Evolutionary conservation across 352 stramenopile species (phyloP).

Genomic region (Pythium oligandrum): DNA sequence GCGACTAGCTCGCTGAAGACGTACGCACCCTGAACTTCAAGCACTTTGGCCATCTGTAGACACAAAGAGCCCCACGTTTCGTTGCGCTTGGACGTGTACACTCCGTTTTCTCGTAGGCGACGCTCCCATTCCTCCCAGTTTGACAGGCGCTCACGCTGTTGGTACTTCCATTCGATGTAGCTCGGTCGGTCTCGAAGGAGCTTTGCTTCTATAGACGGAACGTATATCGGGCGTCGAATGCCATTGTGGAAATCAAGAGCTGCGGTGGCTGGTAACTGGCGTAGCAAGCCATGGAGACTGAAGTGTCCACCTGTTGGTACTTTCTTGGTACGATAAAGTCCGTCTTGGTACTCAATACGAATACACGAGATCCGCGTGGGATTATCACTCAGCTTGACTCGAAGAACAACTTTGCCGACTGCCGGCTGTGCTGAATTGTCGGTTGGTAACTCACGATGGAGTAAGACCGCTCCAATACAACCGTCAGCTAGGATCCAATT

Average conservation of each 20-base stretch:
- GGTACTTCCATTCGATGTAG: constrained; percentile 8
- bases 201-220: constrained; percentile 14
- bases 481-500: constrained; percentile 22
- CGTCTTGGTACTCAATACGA: constrained; percentile 28
- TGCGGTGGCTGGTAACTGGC: constrained; percentile 29
- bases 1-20: constrained; percentile 11
- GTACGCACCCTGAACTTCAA: constrained; percentile 7
- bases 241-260: constrained; percentile 30
- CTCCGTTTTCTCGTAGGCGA: background rate
- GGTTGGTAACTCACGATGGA: constrained; percentile 21
- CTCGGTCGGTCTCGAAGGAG: constrained; percentile 5
- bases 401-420: constrained; percentile 16
- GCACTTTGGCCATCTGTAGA: constrained; percentile 5
- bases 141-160: background rate
- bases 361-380: constrained; percentile 36
- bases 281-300: constrained; percentile 43
- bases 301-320: constrained; percentile 23
- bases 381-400: constrained; percentile 38
- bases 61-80: constrained; percentile 15
- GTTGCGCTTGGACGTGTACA: constrained; percentile 5
- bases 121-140: constrained; percentile 7
- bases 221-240: constrained; percentile 23
- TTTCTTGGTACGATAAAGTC: constrained; percentile 34
- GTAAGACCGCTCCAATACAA: constrained; percentile 38
- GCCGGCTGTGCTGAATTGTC: background rate